phyloP scores from a whole-genome alignment of 805 yeast genomes.

The Aciculoconidium aculeatum region DNA sequence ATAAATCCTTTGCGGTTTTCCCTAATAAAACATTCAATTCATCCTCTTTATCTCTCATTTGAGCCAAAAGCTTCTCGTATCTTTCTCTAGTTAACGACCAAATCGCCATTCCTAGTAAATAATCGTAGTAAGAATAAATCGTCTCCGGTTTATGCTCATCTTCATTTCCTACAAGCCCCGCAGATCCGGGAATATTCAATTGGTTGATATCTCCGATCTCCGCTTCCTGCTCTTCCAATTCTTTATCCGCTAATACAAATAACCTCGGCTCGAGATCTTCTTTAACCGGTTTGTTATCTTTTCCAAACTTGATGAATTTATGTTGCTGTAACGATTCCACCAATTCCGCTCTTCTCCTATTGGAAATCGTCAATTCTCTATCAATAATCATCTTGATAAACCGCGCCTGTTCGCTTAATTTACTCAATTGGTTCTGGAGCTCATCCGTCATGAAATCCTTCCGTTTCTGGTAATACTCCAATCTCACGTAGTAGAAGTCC shows the following conservation, averaged over 20 bases:
- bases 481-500: constrained; percentile 80
- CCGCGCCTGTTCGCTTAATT: constrained; percentile 76
- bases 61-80: constrained; percentile 71
- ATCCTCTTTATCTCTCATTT: constrained; percentile 63
- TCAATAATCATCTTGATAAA: constrained; percentile 89
- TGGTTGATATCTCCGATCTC: constrained; percentile 31
- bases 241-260: constrained; percentile 24
- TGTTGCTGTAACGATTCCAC: constrained; percentile 55
- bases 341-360: constrained; percentile 62
- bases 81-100: constrained; percentile 91
- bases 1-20: constrained; percentile 76
- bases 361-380: constrained; percentile 59
- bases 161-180: constrained; percentile 20
- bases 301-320: constrained; percentile 74
- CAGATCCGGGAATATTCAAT: constrained; percentile 21
- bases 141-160: constrained; percentile 48
- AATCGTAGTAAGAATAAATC: constrained; percentile 67
- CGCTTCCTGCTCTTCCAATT: constrained; percentile 36
- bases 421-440: constrained; percentile 69
- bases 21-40: constrained; percentile 64
- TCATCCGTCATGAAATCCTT: constrained; percentile 72
- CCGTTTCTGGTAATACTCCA: constrained; percentile 86
- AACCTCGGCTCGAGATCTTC: constrained; percentile 24
- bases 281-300: constrained; percentile 58
- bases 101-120: constrained; percentile 84